phyloP scores from a whole-genome alignment of 768 basidiomycete species.

The Cystobasidiopsis lactophilus region DNA sequence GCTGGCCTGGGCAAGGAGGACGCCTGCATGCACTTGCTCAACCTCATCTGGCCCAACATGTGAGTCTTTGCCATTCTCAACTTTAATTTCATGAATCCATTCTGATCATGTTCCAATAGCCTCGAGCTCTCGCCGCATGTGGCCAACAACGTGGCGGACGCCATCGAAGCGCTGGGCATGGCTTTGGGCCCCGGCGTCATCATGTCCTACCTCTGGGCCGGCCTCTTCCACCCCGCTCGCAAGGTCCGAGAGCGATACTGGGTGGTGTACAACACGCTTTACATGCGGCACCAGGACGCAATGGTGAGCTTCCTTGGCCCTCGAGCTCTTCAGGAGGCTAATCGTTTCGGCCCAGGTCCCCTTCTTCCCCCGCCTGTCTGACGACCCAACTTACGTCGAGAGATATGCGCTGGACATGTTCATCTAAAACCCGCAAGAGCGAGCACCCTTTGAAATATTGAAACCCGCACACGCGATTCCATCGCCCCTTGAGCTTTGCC shows the following conservation, averaged over 20 bases:
- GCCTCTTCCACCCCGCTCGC: slow-evolving; percentile 87
- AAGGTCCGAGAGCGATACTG: slow-evolving; percentile 88
- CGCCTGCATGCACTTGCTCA: slow-evolving; percentile 91
- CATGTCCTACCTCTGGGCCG: slow-evolving; percentile 77
- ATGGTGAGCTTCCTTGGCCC: slow-evolving; percentile 89
- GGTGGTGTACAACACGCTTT: slow-evolving; percentile 84
- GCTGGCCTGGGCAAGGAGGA: slow-evolving; percentile 95
- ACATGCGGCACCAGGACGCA: slow-evolving; percentile 72
- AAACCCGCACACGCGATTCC: too few relatives aligned
- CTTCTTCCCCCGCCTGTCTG: not conserved
- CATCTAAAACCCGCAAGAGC: too few relatives aligned
- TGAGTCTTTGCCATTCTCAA: slow-evolving; percentile 27
- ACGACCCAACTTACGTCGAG: not conserved
- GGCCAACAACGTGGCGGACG: slow-evolving; percentile 94
- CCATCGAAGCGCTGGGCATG: slow-evolving; percentile 89
- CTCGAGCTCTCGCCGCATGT: slow-evolving; percentile 45
- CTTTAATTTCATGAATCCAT: not conserved
- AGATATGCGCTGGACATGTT: not conserved
- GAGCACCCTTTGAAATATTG: too few relatives aligned
- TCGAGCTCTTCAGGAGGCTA: too few relatives aligned
- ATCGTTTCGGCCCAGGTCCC: slow-evolving; percentile 29
- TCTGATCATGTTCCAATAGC: not conserved
- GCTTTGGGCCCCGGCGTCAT: slow-evolving; percentile 83
- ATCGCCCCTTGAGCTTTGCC: too few relatives aligned
- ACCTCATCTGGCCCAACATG: slow-evolving; percentile 97